Conservation (phyloP, 768 basidiomycete species). For the Suillus lakei region DNA sequence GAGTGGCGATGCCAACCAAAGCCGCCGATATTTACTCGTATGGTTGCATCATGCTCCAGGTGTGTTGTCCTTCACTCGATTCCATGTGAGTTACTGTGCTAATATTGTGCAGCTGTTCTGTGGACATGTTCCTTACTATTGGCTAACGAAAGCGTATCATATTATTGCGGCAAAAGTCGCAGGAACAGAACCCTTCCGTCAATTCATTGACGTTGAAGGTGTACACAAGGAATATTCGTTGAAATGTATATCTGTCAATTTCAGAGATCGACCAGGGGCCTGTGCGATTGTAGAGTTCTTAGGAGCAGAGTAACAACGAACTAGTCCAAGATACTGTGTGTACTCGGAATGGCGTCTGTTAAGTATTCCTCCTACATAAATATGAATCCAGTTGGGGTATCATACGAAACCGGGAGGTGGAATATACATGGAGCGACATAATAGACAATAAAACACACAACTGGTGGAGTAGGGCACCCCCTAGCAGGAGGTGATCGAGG, state of each 20-base stretch:
- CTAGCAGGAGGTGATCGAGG: no score
- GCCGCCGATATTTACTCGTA: conserved; percentile 44
- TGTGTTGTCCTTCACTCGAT: conserved; percentile 35
- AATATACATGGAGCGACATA: neutral
- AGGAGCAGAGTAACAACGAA: neutral
- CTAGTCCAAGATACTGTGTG: neutral
- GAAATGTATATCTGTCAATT: neutral
- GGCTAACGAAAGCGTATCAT: conserved; percentile 18
- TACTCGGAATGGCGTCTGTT: neutral
- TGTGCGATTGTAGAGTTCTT: neutral
- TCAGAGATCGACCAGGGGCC: neutral
- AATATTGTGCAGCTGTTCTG: conserved; percentile 19
- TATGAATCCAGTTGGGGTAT: neutral
- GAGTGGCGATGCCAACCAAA: conserved; percentile 19
- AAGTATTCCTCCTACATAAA: neutral
- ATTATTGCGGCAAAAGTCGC: conserved; percentile 14
- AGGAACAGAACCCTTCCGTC: neutral
- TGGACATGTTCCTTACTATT: conserved; percentile 30
- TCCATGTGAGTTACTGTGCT: neutral
- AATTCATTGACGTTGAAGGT: neutral
- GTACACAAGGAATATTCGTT: neutral
- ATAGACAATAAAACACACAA: neutral
- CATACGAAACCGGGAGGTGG: neutral
- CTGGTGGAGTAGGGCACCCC: no score
- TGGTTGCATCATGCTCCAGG: conserved; percentile 38